Conservation (phyloP, 2,329 filamentous ascomycete genomes). For the Alternaria longipes region DNA sequence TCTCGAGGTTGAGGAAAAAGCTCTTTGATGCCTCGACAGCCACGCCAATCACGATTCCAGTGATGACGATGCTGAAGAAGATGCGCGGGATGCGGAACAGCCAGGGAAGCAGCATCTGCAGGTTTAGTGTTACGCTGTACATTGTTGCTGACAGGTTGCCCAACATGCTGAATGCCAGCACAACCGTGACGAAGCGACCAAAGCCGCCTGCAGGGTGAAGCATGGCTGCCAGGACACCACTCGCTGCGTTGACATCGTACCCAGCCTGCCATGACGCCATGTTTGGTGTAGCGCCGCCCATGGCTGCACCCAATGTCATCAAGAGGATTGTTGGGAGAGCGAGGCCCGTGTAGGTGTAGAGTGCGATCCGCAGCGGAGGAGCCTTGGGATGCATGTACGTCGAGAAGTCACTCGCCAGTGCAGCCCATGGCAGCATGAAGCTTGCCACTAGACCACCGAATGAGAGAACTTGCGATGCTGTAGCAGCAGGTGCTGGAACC, state of each 20-base stretch:
- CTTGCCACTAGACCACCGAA: conserved; percentile 70
- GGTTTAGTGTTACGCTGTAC: conserved; percentile 71
- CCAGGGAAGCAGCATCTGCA: conserved; percentile 68
- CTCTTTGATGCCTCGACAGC: conserved; percentile 64
- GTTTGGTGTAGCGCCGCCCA: conserved; percentile 67
- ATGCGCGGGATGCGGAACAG: conserved; percentile 66
- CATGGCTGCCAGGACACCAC: conserved; percentile 69
- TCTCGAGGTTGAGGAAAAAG: conserved; percentile 65
- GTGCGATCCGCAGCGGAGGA: conserved; percentile 60
- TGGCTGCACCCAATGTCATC: conserved; percentile 71
- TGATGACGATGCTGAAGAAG: conserved; percentile 66
- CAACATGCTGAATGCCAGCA: conserved; percentile 63
- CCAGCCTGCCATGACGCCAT: conserved; percentile 64
- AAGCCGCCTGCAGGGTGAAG: conserved; percentile 66
- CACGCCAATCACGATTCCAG: conserved; percentile 68
- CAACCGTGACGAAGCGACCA: conserved; percentile 68
- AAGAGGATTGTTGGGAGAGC: conserved; percentile 65
- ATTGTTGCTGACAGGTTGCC: conserved; percentile 68
- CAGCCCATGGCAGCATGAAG: conserved; percentile 70
- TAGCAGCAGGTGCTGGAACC: conserved; percentile 53
- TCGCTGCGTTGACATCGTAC: conserved; percentile 64
- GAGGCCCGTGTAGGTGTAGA: conserved; percentile 67
- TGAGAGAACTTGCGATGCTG: conserved; percentile 60
- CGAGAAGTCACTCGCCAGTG: conserved; percentile 67
- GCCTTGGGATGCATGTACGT: conserved; percentile 68